phyloP scores from a whole-genome alignment of 2,329 filamentous ascomycete genomes.

The Xylariaceae sp. region DNA sequence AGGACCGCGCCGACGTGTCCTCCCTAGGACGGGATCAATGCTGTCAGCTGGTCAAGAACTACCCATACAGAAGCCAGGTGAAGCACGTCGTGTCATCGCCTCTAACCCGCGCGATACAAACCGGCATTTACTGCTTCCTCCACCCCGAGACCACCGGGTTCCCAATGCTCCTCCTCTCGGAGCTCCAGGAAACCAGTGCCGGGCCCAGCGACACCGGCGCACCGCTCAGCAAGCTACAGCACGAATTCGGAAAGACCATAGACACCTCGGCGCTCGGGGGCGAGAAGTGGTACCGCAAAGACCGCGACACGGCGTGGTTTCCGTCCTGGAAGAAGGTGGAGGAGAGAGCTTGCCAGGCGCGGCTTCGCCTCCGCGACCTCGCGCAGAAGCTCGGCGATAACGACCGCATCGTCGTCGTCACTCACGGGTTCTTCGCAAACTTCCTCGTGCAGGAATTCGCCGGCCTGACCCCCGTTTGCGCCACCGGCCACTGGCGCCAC shows the following conservation, averaged over 20 bases:
- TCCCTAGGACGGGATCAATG: neutral
- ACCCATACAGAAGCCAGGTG: neutral
- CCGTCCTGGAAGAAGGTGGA: neutral
- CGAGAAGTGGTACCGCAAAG: neutral
- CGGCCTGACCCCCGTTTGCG: neutral
- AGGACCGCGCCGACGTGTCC: neutral
- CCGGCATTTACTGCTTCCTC: neutral
- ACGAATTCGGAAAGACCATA: neutral
- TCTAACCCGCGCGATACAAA: neutral
- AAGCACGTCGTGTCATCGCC: neutral
- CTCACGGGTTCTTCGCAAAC: neutral
- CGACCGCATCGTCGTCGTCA: slow-evolving; percentile 5
- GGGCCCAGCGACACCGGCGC: neutral
- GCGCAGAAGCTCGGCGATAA: neutral
- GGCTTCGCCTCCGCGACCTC: neutral
- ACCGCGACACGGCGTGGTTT: neutral
- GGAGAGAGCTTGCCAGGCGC: neutral
- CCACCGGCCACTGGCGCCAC: neutral
- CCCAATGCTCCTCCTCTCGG: neutral
- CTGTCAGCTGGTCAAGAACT: neutral
- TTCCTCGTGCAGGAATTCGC: neutral
- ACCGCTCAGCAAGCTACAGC: neutral
- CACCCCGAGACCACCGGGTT: neutral
- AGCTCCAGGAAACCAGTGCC: neutral
- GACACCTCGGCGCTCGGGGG: neutral